These are phyloP conservation scores for Durusdinium trenchii DNA, from an alignment of 73 alveolate genomes.

Conservation along the genomic window DNA sequence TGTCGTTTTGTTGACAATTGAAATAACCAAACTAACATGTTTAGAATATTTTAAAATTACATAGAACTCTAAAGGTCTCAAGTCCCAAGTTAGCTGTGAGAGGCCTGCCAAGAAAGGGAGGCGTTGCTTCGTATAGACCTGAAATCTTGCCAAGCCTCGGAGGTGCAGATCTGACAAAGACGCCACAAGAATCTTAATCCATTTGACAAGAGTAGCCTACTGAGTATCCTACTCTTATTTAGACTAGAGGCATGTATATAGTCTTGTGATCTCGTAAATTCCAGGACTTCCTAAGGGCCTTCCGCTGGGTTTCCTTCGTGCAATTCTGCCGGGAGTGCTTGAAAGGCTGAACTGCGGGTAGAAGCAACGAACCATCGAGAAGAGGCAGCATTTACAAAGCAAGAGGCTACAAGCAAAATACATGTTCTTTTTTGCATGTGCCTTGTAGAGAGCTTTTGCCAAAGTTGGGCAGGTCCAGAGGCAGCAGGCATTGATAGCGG, in stretches of 20 bases:
- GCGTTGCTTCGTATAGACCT: neutral
- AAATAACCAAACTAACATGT: neutral
- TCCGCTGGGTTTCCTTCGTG: neutral
- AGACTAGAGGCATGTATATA: neutral
- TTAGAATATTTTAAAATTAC: no score
- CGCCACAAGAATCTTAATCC: neutral
- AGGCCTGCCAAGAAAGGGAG: constrained; percentile 43
- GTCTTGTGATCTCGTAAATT: neutral
- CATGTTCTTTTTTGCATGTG: neutral
- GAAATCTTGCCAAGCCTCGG: constrained; percentile 3
- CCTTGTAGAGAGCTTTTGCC: neutral
- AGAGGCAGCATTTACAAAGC: neutral
- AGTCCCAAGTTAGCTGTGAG: no score
- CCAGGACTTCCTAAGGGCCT: neutral
- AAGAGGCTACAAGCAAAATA: no score
- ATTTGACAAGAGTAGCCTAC: no score
- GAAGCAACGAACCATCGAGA: constrained; percentile 13
- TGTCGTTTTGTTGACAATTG: neutral
- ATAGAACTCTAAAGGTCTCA: no score
- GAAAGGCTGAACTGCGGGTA: constrained; percentile 23
- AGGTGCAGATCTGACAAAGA: neutral
- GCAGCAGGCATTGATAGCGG: neutral
- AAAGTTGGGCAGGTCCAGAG: neutral
- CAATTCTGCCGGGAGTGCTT: neutral
- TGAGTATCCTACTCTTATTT: neutral